Percentiles rank a stretch among this genome's conserved stretches.
Evolutionary conservation across 2,329 filamentous ascomycete species (phyloP).

Genomic region (Alternaria atra): DNA sequence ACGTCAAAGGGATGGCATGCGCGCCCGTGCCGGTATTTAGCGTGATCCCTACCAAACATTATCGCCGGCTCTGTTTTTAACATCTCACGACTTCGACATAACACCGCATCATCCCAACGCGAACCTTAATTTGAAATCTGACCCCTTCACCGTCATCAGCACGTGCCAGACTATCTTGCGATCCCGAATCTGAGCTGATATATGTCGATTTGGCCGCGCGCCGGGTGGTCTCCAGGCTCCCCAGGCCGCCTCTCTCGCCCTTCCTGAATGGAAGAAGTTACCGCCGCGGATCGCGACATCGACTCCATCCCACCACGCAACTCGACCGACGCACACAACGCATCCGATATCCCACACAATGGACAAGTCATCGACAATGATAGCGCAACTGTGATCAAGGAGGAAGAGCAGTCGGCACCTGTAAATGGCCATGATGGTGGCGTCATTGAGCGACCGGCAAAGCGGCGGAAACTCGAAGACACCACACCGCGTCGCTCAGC

Average conservation of each 20-base stretch:
- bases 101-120: slow-evolving; percentile 40
- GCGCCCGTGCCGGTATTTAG: slow-evolving; percentile 23
- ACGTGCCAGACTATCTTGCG: slow-evolving; percentile 28
- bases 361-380: slow-evolving; percentile 19
- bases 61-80: slow-evolving; percentile 26
- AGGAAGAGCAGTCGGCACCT: slow-evolving; percentile 29
- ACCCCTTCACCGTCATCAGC: slow-evolving; percentile 37
- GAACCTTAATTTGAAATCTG: slow-evolving; percentile 40
- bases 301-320: slow-evolving; percentile 37
- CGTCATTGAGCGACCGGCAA: slow-evolving; percentile 55
- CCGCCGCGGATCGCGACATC: slow-evolving; percentile 43
- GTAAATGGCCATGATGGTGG: slow-evolving; percentile 33
- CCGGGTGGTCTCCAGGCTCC: slow-evolving; percentile 46
- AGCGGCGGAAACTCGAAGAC: slow-evolving; percentile 68
- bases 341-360: slow-evolving; percentile 28
- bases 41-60: slow-evolving; percentile 21
- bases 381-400: slow-evolving; percentile 41
- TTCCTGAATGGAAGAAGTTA: slow-evolving; percentile 45
- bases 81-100: slow-evolving; percentile 36
- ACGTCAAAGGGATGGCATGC: slow-evolving; percentile 10
- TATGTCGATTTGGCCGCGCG: slow-evolving; percentile 42
- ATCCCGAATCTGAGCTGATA: slow-evolving; percentile 35
- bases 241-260: slow-evolving; percentile 35
- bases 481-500: slow-evolving; percentile 44
- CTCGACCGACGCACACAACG: slow-evolving; percentile 29